Base-by-base conservation (phyloP, 495 filamentous ascomycete species). In the Podospora sp. region DNA sequence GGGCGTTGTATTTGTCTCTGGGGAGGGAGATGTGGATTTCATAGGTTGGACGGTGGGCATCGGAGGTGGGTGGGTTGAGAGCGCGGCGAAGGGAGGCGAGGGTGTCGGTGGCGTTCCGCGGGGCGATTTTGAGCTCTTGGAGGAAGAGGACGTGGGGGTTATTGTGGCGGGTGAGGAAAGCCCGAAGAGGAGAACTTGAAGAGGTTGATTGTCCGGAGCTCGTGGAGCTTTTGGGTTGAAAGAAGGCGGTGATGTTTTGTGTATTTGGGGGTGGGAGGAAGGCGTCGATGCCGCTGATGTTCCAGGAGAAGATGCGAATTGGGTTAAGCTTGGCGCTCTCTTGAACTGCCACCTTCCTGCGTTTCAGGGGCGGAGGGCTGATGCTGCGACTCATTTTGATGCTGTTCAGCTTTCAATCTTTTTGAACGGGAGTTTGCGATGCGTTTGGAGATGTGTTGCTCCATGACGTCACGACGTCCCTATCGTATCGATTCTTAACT, bases 121-220 rank as follows among this genome's bases (percentile, higher is more conserved):
- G 69, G 20, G 69, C 73, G 63, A 87, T 81, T 56, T 87, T 86
- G 35, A 86, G 77, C 72, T 86, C 84, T 72, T 86, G 84, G 8
- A 86, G 83, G 8, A 86, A 81, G 22, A 86, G 71, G 35, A 84
- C 65, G 21, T 82, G 70, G 2, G 84, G 84, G 70, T 73, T 85
- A 58, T 70, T 56, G 72, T 85, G 83, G 24, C 81, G 75, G 40
- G 72, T 65, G 16, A 86, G 77, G 56, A 83, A 82, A 25, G 68
- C 67, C 9, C 83, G 78, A 21, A 86, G 66, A 5, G 22, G n/a
- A 11, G 12, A 11, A 18, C 40, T 21, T 53, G 26, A 0, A 26
- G 53, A 9, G 14, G 63, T 20, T 50, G 20, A 16, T 16, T 29
- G 18, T 8, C 57, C 27, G 2, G 21, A 2, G 11, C 12, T 6